Base-by-base conservation (phyloP, 1,284 basidiomycete species). In the Fomitopsis betulina region DNA sequence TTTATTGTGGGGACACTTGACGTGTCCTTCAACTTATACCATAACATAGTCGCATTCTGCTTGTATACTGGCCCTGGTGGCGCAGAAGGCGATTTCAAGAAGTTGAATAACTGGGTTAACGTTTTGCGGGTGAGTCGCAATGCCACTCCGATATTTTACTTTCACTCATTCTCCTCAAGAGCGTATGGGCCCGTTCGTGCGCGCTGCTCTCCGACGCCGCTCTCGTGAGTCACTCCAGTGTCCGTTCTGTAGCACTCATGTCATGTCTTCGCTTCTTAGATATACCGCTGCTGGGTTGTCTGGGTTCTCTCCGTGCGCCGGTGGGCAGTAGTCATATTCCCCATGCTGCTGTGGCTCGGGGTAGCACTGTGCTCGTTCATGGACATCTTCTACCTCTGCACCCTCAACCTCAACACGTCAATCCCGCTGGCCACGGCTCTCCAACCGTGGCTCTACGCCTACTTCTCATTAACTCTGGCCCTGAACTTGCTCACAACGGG, bases 61-160 rank as follows among this genome's bases (percentile, higher is more conserved):
- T 59, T 61, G 25, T 63, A 63, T 42, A 59, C 38, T 30, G 65
- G 64, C 8, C 43, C 58, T 35, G 62, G 65, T 15, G 68, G 65
- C 17, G 62, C 69, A 7, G 51, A 53, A 5, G 56, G 42, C 30
- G 63, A 59, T 49, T 64, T 68, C 49, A 15, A 60, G 6, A 54
- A 63, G 54, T 67, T 68, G 27, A 61, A 60, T 7, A 54, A 62
- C 19, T 69, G 67, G 68, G 56, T 67, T 35, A 69, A 67, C 54
- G 57, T 69, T 25, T 54, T 60, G 54, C 63, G 47, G 19, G 53
- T 45, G 40, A 43, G 53, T 53, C 51, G 27, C 32, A 10, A 21
- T 15, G n/a, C n/a, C n/a, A 19, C 12, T n/a, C 19, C 13, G 17
- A 13, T 2, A 35, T 21, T 9, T n/a, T 7, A 3, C 49, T 0